Evolutionary conservation across 2,329 filamentous ascomycete species (phyloP).

Genomic region (Penicillium concentricum): DNA sequence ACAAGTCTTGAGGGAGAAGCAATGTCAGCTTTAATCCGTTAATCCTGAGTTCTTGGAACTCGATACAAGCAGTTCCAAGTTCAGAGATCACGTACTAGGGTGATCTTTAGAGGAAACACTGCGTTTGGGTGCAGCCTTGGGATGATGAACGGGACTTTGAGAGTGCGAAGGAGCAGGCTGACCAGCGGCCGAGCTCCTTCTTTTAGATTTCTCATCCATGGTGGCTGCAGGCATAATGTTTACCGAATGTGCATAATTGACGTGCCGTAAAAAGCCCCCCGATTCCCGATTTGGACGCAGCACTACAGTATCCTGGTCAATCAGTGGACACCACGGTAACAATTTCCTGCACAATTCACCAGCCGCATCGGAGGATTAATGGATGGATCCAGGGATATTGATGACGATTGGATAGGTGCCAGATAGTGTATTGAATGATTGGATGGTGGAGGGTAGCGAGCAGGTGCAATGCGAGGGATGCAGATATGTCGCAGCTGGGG

Average conservation of each 20-base stretch:
- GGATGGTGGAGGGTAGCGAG: constrained; percentile 4
- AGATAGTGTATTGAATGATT: constrained; percentile 20
- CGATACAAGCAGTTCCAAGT: background rate
- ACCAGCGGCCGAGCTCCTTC: constrained; percentile 25
- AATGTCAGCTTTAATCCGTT: constrained; percentile 15
- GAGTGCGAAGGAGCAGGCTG: constrained; percentile 25
- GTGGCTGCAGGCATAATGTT: constrained; percentile 16
- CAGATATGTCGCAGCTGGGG: constrained; percentile 9
- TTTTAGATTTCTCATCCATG: constrained; percentile 29
- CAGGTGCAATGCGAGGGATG: constrained; percentile 23
- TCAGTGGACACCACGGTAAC: constrained; percentile 10
- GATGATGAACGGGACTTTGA: constrained; percentile 26
- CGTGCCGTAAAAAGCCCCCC: constrained; percentile 18
- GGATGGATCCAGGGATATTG: constrained; percentile 2
- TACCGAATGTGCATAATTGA: constrained; percentile 27
- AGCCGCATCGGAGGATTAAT: constrained; percentile 21
- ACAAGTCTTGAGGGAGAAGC: constrained; percentile 16
- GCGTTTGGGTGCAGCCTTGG: constrained; percentile 17
- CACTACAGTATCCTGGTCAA: constrained; percentile 18
- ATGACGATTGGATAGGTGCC: constrained; percentile 12
- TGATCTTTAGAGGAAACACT: constrained; percentile 20
- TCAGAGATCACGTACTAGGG: constrained; percentile 22
- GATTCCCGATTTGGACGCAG: constrained; percentile 21
- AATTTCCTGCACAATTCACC: constrained; percentile 11
- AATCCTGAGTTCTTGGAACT: background rate